Evolutionary conservation across 169 alveolate species (phyloP).

Genomic region (Babesia ovata): DNA sequence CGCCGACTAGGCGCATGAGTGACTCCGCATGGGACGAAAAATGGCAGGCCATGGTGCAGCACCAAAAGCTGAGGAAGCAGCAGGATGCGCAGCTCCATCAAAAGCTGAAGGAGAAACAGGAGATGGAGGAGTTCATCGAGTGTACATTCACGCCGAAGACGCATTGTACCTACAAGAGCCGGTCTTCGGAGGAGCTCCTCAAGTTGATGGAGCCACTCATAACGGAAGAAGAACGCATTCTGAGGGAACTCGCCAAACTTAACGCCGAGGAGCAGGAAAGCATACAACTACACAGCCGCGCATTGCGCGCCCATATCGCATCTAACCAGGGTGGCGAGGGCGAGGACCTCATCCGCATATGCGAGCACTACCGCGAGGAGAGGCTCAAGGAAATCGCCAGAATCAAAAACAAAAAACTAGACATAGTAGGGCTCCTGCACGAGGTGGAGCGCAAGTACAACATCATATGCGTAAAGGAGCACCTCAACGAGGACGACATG

Average conservation of each 20-base stretch:
- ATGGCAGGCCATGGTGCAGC: constrained; percentile 63
- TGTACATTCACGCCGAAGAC: constrained; percentile 64
- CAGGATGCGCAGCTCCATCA: constrained; percentile 44
- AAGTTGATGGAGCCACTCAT: constrained; percentile 42
- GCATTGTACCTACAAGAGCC: constrained; percentile 7
- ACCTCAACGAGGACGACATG: constrained; percentile 29
- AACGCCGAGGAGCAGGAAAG: constrained; percentile 44
- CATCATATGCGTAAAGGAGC: constrained; percentile 47
- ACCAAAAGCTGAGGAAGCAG: constrained; percentile 32
- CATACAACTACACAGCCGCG: constrained; percentile 19
- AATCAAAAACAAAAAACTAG: constrained; percentile 36
- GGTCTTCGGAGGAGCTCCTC: constrained; percentile 42
- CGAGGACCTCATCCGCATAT: constrained; percentile 24
- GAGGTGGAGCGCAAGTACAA: constrained; percentile 62
- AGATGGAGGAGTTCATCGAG: constrained; percentile 63
- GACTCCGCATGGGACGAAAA: constrained; percentile 63
- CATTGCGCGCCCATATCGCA: constrained; percentile 17
- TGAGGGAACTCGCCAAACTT: constrained; percentile 31
- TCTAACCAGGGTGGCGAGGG: constrained; percentile 17
- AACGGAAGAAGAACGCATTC: constrained; percentile 43
- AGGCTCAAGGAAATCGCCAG: constrained; percentile 57
- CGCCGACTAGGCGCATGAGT: constrained; percentile 23
- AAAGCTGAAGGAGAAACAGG: constrained; percentile 48
- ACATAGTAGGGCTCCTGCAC: constrained; percentile 62
- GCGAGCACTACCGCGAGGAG: constrained; percentile 62